These are phyloP conservation scores for Acanthamoeba lugdunensis DNA, from an alignment of 208 protist species.

Conservation along the genomic window DNA sequence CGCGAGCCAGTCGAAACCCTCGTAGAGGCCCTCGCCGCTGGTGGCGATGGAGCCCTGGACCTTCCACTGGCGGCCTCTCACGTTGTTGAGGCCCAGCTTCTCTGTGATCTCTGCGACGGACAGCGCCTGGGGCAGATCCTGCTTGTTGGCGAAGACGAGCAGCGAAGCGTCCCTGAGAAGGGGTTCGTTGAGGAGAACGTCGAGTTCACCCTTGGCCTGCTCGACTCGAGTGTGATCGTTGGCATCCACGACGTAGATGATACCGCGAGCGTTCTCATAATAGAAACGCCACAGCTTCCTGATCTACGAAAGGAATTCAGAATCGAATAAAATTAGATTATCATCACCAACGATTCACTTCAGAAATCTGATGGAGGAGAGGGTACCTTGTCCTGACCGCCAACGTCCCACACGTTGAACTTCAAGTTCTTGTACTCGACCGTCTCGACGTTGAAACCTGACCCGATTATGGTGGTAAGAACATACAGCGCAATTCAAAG, in stretches of 20 bases:
- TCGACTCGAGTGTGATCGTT: constrained; percentile 88
- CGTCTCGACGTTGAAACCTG: constrained; percentile 71
- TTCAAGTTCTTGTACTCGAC: constrained; percentile 72
- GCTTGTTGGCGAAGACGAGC: constrained; percentile 93
- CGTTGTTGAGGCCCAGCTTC: constrained; percentile 84
- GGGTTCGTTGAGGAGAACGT: constrained; percentile 89
- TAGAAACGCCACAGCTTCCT: constrained; percentile 96
- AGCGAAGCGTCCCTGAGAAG: constrained; percentile 89
- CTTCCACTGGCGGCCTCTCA: constrained; percentile 87
- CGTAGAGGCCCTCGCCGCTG: constrained; percentile 75
- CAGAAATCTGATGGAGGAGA: background rate
- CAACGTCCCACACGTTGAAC: constrained; percentile 77
- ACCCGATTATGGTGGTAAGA: background rate
- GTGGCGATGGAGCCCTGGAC: constrained; percentile 89
- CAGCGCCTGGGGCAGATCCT: constrained; percentile 91
- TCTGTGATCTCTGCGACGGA: constrained; percentile 86
- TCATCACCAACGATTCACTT: background rate
- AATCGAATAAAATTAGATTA: background rate
- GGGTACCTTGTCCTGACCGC: constrained; percentile 80
- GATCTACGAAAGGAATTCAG: constrained; percentile 10
- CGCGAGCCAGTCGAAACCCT: constrained; percentile 78
- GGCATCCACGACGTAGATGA: constrained; percentile 92
- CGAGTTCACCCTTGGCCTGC: constrained; percentile 85
- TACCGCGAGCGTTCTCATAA: constrained; percentile 90
- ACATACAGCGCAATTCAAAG: background rate